Conservation (phyloP, 169 alveolate genomes). For the Eimeria praecox region DNA sequence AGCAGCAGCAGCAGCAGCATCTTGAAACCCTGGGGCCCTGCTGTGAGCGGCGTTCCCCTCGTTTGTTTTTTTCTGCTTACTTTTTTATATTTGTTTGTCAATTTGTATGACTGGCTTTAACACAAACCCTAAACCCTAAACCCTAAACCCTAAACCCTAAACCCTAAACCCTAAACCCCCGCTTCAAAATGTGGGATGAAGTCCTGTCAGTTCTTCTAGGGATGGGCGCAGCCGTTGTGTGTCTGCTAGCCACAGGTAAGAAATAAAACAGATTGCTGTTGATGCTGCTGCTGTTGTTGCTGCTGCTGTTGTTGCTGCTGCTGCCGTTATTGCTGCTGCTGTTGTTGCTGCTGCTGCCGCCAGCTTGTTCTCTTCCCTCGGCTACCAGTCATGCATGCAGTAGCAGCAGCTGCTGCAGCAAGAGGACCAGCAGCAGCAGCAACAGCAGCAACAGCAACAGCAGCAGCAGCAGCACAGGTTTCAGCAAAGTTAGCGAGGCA, state of each 20-base stretch:
- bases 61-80: not conserved
- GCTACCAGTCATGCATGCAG: not conserved
- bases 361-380: too few relatives aligned
- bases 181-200: slow-evolving; percentile 12
- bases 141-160: slow-evolving; percentile 25
- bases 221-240: slow-evolving; percentile 51
- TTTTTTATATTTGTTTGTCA: not conserved
- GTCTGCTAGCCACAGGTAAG: slow-evolving; percentile 31
- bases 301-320: slow-evolving; percentile 9
- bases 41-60: too few relatives aligned
- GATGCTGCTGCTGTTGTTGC: not conserved
- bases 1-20: too few relatives aligned
- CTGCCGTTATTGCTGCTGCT: not conserved
- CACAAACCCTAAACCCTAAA: not conserved
- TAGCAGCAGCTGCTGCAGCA: slow-evolving; percentile 9
- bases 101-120: too few relatives aligned
- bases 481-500: too few relatives aligned
- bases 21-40: too few relatives aligned
- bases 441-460: slow-evolving; percentile 24
- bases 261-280: not conserved
- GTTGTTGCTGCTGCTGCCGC: too few relatives aligned
- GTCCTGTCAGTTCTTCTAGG: not conserved
- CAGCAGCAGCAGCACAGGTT: not conserved
- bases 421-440: not conserved
- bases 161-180: not conserved